phyloP scores from a whole-genome alignment of 495 filamentous ascomycete species.

The Penicillium cinerascens region DNA sequence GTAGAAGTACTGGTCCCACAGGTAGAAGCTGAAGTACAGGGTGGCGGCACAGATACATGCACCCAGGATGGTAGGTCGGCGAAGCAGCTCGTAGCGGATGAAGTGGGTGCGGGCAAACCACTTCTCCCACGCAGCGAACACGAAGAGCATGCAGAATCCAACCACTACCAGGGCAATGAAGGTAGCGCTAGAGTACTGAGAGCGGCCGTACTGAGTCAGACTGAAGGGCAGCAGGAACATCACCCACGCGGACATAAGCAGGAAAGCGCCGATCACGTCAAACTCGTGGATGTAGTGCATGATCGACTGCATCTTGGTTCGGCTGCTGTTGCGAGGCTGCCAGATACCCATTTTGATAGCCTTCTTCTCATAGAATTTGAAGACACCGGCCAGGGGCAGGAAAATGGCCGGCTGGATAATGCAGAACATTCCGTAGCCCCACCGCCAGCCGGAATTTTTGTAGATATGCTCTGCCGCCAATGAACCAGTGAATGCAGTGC shows the following conservation, averaged over 20 bases:
- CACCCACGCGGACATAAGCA: conserved; percentile 56
- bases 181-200: conserved; percentile 47
- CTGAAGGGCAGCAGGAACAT: conserved; percentile 64
- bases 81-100: conserved; percentile 57
- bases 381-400: conserved; percentile 46
- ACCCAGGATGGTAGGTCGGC: conserved; percentile 61
- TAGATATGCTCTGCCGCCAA: conserved; percentile 41
- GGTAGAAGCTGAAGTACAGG: conserved; percentile 61
- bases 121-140: conserved; percentile 59
- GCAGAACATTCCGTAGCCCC: conserved; percentile 60
- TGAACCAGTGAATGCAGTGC: conserved; percentile 44
- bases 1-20: conserved; percentile 65
- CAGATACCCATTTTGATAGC: conserved; percentile 45
- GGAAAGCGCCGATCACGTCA: conserved; percentile 57
- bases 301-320: conserved; percentile 46
- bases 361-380: conserved; percentile 56
- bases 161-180: conserved; percentile 57
- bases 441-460: conserved; percentile 53
- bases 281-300: conserved; percentile 58
- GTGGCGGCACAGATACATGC: conserved; percentile 53
- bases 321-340: conserved; percentile 32
- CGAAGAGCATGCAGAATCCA: conserved; percentile 51
- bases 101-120: conserved; percentile 56
- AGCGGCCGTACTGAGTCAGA: conserved; percentile 44
- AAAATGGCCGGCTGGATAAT: conserved; percentile 55